Percentiles rank a stretch among this genome's conserved stretches.
Conservation (phyloP, 805 yeast species). For the Candida michaelii region DNA sequence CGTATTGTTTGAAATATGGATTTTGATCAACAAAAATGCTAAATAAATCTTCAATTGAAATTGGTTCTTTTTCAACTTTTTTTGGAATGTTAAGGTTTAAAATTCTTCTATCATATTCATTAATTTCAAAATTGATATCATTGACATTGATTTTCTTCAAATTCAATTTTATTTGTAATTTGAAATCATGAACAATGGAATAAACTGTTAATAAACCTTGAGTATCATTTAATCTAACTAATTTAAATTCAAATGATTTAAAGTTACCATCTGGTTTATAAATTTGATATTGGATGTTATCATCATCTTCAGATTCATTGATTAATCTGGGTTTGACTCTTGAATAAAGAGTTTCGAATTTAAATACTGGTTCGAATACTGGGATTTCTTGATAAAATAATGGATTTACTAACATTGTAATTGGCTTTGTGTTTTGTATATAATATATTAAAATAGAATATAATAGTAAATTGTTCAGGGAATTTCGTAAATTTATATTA, state of each 20-base stretch:
- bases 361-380: constrained; percentile 10
- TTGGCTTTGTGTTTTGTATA: neutral
- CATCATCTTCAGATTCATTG: constrained; percentile 36
- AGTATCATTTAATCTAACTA: constrained; percentile 28
- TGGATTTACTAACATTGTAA: constrained; percentile 18
- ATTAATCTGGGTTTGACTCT: constrained; percentile 28
- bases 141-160: constrained; percentile 28
- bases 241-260: constrained; percentile 31
- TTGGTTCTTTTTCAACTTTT: constrained; percentile 20
- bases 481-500: constrained; percentile 6
- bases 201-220: constrained; percentile 33
- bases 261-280: constrained; percentile 35
- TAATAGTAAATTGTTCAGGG: constrained; percentile 1
- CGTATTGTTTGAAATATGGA: constrained; percentile 1
- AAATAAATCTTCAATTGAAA: constrained; percentile 14
- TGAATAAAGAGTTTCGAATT: constrained; percentile 6
- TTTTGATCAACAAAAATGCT: constrained; percentile 5
- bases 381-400: constrained; percentile 14
- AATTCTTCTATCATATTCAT: constrained; percentile 24
- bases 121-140: constrained; percentile 36
- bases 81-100: constrained; percentile 40
- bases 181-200: constrained; percentile 30
- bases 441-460: neutral
- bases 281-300: constrained; percentile 35
- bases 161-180: constrained; percentile 30